A percentile compares a stretch with the other conserved stretches of the same genome.
phyloP scores from a whole-genome alignment of 306 rosid genomes.

The Rubus parviflorus region DNA sequence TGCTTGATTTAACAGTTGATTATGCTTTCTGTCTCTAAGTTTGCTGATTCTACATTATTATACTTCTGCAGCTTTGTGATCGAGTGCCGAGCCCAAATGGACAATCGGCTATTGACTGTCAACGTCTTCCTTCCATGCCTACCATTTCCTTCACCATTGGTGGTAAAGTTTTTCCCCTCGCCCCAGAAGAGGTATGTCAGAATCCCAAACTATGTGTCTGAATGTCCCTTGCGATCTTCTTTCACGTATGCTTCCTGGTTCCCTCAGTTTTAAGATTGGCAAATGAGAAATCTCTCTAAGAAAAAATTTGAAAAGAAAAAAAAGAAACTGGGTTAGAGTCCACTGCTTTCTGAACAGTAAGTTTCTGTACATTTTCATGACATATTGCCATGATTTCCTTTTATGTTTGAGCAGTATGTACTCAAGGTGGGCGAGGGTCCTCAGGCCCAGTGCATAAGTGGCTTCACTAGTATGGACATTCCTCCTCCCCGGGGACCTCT shows the following conservation, averaged over 20 bases:
- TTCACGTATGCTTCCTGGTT: neutral
- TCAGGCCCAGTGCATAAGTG: slow-evolving; percentile 84
- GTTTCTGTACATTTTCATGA: neutral
- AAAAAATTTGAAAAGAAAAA: neutral
- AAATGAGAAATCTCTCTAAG: neutral
- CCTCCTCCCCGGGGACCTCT: slow-evolving; percentile 97
- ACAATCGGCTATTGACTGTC: slow-evolving; percentile 70
- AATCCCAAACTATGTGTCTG: slow-evolving; percentile 20
- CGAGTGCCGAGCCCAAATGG: slow-evolving; percentile 67
- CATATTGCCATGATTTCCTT: neutral
- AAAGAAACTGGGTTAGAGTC: neutral
- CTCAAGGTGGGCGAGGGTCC: slow-evolving; percentile 74
- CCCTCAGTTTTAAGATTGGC: neutral
- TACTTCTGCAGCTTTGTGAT: slow-evolving; percentile 73
- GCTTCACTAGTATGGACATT: slow-evolving; percentile 70
- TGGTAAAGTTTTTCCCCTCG: slow-evolving; percentile 56
- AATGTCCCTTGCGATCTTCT: neutral
- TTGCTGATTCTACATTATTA: slow-evolving; percentile 24
- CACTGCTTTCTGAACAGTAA: neutral
- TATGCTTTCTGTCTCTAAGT: slow-evolving; percentile 17
- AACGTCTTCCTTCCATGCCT: slow-evolving; percentile 64
- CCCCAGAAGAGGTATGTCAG: slow-evolving; percentile 60
- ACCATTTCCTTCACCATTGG: slow-evolving; percentile 79
- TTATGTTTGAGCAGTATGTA: slow-evolving; percentile 62
- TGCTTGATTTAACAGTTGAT: slow-evolving; percentile 5